Base-by-base conservation (phyloP, 345 rosid genomes). In the Acer saccharum region DNA sequence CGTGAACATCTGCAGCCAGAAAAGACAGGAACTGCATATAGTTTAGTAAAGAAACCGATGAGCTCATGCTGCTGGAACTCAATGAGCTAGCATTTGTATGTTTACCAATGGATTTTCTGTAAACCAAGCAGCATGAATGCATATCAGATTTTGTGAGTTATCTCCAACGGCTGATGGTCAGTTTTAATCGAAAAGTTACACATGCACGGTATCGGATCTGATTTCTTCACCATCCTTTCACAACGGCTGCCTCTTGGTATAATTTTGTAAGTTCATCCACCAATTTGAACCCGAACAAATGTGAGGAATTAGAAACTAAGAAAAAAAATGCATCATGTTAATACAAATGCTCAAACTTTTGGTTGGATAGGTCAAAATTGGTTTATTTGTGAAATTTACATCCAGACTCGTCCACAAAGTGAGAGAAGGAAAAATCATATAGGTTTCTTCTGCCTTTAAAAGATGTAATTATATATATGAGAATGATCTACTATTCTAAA, bases 231-330 rank as follows among this genome's bases (percentile, higher is more conserved):
- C 88, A 48, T 83, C 88, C 41, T 65, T 85, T 83, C 82, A 89
- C 62, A 91, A 68, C 0, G 29, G 97, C 90, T 41, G 94, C 91
- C 78, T 92, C 93, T 84, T 93, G 91, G 79, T 86, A 87, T 75
- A 93, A 72, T 12, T 76, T 75, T 68, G 85, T 84, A 57, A 94
- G 97, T 79, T 93, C 97, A 77, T 89, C 90, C 77, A 91, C 91
- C 87, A 95, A 92, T 83, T 98, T 95, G 86, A 78, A 69, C 17
- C 63, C 70, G n/a, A 65, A 76, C 6, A 27, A 0, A 55, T 5
- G 35, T 1, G 29, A 70, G 17, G 67, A 69, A 18, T 27, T 54
- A 67, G 27, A 65, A 65, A 50, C 55, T 25, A 10, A 68, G 32
- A 57, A 39, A 32, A 3, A 32, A 32, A 72, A 18, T n/a, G 17